phyloP scores from a whole-genome alignment of 345 rosid genomes.

The Jatropha curcas region DNA sequence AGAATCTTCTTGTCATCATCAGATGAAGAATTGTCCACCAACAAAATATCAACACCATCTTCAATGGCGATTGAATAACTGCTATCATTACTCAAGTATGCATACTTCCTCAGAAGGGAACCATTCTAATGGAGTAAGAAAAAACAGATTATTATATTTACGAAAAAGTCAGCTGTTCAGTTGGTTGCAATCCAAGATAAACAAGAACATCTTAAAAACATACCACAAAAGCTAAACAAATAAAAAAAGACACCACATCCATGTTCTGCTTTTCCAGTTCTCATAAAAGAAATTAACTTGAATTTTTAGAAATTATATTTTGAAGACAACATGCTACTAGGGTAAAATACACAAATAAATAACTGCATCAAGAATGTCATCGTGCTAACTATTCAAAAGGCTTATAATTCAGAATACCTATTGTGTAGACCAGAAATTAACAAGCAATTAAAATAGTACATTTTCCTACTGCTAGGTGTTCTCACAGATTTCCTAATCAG shows the following conservation, averaged over 20 bases:
- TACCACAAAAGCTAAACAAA: background rate
- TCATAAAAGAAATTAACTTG: background rate
- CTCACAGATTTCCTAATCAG: background rate
- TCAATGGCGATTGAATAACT: slow-evolving; percentile 77
- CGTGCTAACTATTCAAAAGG: background rate
- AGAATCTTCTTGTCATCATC: slow-evolving; percentile 44
- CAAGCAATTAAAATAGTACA: background rate
- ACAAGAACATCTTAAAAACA: background rate
- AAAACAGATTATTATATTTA: slow-evolving; percentile 8
- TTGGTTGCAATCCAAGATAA: background rate
- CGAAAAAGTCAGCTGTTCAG: background rate
- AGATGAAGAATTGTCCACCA: slow-evolving; percentile 51
- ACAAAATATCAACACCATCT: slow-evolving; percentile 79
- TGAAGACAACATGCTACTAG: background rate
- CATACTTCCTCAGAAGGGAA: slow-evolving; percentile 73
- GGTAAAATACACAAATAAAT: too few species aligned
- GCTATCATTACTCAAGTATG: slow-evolving; percentile 89
- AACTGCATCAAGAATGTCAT: background rate
- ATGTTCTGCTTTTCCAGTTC: background rate
- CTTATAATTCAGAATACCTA: background rate
- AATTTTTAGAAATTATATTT: background rate
- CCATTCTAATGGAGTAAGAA: slow-evolving; percentile 64
- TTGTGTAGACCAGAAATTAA: background rate
- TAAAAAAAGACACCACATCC: background rate
- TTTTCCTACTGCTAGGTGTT: background rate